A percentile compares a stretch with the other conserved stretches of the same genome.
phyloP scores from a whole-genome alignment of 208 protist species.

The Histomonas meleagridis region DNA sequence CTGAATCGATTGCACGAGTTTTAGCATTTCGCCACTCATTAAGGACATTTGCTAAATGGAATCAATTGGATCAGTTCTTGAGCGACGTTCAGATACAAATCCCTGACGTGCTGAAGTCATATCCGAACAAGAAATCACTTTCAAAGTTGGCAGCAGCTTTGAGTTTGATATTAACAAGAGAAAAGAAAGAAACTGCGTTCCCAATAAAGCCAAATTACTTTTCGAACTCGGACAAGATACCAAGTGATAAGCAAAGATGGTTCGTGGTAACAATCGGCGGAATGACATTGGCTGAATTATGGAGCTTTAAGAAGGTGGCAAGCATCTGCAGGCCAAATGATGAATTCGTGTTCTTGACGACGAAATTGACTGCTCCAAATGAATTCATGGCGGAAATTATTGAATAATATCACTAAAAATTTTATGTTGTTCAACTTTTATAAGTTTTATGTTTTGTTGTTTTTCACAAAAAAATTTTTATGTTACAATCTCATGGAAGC shows the following conservation, averaged over 20 bases:
- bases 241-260: background rate
- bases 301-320: background rate
- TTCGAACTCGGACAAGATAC: background rate
- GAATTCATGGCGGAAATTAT: background rate
- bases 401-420: too few relatives aligned
- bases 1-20: background rate
- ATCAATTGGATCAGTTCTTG: background rate
- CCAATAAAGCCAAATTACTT: background rate
- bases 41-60: background rate
- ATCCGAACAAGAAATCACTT: background rate
- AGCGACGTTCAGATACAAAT: too few relatives aligned
- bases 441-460: too few relatives aligned
- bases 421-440: too few relatives aligned
- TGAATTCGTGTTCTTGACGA: constrained; percentile 1
- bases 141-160: background rate
- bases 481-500: too few relatives aligned
- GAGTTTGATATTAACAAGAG: background rate
- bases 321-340: background rate
- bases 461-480: too few relatives aligned
- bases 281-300: background rate
- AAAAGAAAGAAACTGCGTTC: background rate
- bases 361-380: background rate
- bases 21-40: background rate
- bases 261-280: background rate
- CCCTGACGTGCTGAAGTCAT: background rate